Percentiles rank a stretch among this genome's conserved stretches.
Conservation (phyloP, 1,284 basidiomycete species). For the Trichosporon asahii region DNA sequence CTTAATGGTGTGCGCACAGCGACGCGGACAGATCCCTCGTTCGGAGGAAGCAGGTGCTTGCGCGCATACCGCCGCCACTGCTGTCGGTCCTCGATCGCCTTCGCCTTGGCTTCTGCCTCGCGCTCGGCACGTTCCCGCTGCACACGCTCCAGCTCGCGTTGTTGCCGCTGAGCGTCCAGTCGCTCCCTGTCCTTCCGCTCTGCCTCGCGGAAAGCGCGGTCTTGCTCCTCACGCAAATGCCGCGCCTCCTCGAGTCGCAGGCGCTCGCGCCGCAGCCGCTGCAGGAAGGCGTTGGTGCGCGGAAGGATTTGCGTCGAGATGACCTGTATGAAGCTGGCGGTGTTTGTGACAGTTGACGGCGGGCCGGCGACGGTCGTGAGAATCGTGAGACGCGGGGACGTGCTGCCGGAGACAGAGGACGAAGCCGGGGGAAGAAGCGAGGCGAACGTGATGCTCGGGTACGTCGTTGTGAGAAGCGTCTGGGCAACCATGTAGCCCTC, state of each 20-base stretch:
- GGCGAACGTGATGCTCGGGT: conserved; percentile 86
- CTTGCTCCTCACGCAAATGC: conserved; percentile 72
- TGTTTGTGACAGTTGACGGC: conserved; percentile 61
- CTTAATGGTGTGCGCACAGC: conserved; percentile 41
- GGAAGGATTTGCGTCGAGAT: conserved; percentile 70
- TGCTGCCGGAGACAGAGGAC: conserved; percentile 33
- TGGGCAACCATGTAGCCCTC: conserved; percentile 82
- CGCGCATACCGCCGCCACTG: conserved; percentile 47
- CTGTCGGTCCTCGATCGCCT: conserved; percentile 23
- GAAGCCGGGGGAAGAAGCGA: conserved; percentile 67
- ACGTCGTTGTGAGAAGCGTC: conserved; percentile 83
- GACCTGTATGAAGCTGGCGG: conserved; percentile 62
- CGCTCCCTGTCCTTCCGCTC: conserved; percentile 65
- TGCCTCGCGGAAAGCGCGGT: conserved; percentile 68
- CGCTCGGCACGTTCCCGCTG: conserved; percentile 46
- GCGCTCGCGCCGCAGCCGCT: conserved; percentile 58
- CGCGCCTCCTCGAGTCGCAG: conserved; percentile 63
- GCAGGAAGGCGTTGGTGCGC: conserved; percentile 70
- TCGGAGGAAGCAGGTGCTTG: conserved; percentile 38
- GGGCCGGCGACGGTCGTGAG: conserved; percentile 78
- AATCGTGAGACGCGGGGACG: conserved; percentile 62
- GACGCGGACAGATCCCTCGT: conserved; percentile 32
- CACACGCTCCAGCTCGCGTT: conserved; percentile 28
- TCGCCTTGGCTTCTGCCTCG: conserved; percentile 26
- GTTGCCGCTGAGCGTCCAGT: conserved; percentile 28